Evolutionary conservation across 2,329 filamentous ascomycete species (phyloP).

Genomic region (Calonectria henricotiae): DNA sequence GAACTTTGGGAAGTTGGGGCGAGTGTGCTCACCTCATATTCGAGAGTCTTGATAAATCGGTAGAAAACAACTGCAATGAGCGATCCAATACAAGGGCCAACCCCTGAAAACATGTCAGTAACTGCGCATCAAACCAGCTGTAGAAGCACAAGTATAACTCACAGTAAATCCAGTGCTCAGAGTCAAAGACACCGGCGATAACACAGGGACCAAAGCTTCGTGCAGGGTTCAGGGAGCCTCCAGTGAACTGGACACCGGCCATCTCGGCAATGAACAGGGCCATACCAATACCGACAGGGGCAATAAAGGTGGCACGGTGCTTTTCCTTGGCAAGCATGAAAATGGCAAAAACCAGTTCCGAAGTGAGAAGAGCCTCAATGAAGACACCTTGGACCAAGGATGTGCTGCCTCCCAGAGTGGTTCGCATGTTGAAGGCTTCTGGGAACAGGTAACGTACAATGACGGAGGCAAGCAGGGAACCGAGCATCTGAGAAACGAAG

Average conservation of each 20-base stretch:
- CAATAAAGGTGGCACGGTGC: conserved; percentile 65
- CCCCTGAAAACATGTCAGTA: conserved; percentile 46
- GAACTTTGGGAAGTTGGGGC: not conserved
- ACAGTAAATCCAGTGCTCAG: conserved; percentile 67
- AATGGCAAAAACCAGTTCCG: conserved; percentile 66
- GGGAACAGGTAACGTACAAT: conserved; percentile 63
- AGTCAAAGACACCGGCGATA: conserved; percentile 60
- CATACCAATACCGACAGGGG: conserved; percentile 66
- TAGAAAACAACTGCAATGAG: conserved; percentile 59
- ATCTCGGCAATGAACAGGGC: conserved; percentile 65
- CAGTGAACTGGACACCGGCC: conserved; percentile 66
- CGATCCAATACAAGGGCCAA: conserved; percentile 57
- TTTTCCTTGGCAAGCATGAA: conserved; percentile 70
- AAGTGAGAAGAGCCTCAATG: conserved; percentile 67
- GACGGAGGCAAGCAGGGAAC: conserved; percentile 62
- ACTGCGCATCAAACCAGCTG: conserved; percentile 8
- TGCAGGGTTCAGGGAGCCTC: conserved; percentile 66
- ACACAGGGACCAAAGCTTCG: conserved; percentile 66
- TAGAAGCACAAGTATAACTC: conserved; percentile 10
- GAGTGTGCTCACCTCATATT: conserved; percentile 57
- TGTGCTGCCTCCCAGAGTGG: conserved; percentile 60
- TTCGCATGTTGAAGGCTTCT: conserved; percentile 62
- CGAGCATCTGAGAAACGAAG: conserved; percentile 68
- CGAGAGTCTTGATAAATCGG: conserved; percentile 61
- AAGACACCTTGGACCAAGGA: conserved; percentile 64